Evolutionary conservation across 495 filamentous ascomycete genomes (phyloP).

Genomic region (Talaromyces borbonicus): DNA sequence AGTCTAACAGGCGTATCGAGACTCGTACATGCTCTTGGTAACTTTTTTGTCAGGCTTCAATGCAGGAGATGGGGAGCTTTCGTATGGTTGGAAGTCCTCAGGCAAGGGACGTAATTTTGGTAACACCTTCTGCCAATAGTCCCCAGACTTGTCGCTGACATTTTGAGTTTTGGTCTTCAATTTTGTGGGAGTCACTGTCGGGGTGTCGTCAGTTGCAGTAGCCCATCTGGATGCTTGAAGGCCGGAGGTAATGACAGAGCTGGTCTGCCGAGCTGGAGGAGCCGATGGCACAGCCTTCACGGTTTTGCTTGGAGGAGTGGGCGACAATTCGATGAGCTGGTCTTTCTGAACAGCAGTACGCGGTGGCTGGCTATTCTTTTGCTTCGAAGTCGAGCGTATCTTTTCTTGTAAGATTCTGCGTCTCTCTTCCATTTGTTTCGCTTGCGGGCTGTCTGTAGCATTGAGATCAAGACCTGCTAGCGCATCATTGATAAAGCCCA

Average conservation of each 20-base stretch:
- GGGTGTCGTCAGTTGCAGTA: not conserved
- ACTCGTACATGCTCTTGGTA: not conserved
- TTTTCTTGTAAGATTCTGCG: not conserved
- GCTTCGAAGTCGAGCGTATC: not conserved
- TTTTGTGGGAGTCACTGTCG: no score
- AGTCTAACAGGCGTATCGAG: not conserved
- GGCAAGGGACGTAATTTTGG: not conserved
- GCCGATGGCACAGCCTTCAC: not conserved
- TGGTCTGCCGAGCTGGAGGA: not conserved
- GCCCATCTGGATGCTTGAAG: not conserved
- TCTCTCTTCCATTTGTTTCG: not conserved
- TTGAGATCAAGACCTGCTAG: not conserved
- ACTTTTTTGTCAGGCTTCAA: not conserved
- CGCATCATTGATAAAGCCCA: not conserved
- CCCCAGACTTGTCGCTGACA: not conserved
- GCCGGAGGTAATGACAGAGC: not conserved
- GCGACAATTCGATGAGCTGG: not conserved
- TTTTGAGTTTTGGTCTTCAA: no score
- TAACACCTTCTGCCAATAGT: slow-evolving; percentile 3
- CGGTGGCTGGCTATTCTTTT: not conserved
- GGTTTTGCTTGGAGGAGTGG: not conserved
- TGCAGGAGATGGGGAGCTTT: not conserved
- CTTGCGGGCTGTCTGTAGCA: not conserved
- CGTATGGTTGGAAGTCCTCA: not conserved
- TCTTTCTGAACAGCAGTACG: not conserved